Percentiles rank a stretch among this genome's conserved stretches.
phyloP scores from a whole-genome alignment of 441 rosid species.

The Populus tomentosa region DNA sequence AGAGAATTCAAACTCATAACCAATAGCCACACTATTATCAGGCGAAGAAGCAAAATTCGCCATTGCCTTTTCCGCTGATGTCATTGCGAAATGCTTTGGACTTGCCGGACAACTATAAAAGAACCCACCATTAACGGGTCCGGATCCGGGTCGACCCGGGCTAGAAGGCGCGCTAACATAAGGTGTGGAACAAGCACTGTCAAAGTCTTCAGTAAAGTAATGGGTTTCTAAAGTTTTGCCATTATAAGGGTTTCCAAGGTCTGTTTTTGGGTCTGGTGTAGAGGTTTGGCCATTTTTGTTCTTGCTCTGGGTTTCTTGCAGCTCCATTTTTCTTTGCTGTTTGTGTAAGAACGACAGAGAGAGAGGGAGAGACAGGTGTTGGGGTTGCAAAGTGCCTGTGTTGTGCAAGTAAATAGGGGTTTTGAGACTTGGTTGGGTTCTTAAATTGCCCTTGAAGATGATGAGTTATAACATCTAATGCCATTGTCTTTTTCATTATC shows the following conservation, averaged over 20 bases:
- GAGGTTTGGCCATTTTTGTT: slow-evolving; percentile 18
- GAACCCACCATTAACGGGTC: slow-evolving; percentile 45
- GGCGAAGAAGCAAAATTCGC: slow-evolving; percentile 32
- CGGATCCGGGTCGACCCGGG: slow-evolving; percentile 58
- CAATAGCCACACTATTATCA: slow-evolving; percentile 23
- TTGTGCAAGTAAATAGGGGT: neutral
- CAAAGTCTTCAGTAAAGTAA: slow-evolving; percentile 43
- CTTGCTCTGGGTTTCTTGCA: neutral
- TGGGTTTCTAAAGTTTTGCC: slow-evolving; percentile 4
- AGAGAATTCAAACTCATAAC: slow-evolving; percentile 82
- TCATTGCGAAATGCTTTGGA: slow-evolving; percentile 82
- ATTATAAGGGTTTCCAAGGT: slow-evolving; percentile 13
- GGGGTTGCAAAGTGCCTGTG: neutral
- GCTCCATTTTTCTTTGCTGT: slow-evolving; percentile 23
- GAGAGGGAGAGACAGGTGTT: neutral
- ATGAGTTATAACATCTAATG: slow-evolving; percentile 2
- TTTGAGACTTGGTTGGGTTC: neutral
- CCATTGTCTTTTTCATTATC: slow-evolving; percentile 13
- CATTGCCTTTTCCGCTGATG: slow-evolving; percentile 18
- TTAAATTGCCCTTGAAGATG: neutral
- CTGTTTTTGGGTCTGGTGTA: slow-evolving; percentile 1
- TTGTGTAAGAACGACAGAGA: neutral
- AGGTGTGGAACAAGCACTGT: slow-evolving; percentile 78
- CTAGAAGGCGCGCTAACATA: slow-evolving; percentile 95
- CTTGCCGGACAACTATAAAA: slow-evolving; percentile 93